Percentiles rank a stretch among this genome's conserved stretches.
Conservation (phyloP, 2,329 filamentous ascomycete genomes). For the Trichophaea hybrida region DNA sequence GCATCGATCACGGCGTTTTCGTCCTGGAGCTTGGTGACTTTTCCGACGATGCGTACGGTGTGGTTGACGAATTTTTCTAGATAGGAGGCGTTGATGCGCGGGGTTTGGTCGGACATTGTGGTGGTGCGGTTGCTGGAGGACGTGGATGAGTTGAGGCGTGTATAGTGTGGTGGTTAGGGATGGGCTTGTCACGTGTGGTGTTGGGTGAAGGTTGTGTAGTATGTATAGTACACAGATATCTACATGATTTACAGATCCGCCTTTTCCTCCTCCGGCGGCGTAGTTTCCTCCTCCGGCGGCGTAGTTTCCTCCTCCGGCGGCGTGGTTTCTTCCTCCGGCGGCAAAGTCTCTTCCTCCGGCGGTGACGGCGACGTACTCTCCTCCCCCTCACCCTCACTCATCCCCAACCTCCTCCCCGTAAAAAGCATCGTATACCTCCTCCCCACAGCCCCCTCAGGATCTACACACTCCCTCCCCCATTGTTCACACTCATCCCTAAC, state of each 20-base stretch:
- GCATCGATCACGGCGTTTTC: slow-evolving; percentile 69
- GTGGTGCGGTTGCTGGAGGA: background rate
- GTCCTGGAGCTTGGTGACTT: slow-evolving; percentile 67
- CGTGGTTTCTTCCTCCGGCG: background rate
- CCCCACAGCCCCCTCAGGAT: slow-evolving; percentile 36
- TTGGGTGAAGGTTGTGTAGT: background rate
- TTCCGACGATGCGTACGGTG: slow-evolving; percentile 74
- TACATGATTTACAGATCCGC: background rate
- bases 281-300: background rate
- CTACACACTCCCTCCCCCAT: slow-evolving; percentile 36
- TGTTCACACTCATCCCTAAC: slow-evolving; percentile 35
- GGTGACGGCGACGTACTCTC: too few species aligned
- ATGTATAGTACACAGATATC: background rate
- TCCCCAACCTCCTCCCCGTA: background rate
- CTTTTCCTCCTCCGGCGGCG: background rate
- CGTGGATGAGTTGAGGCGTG: background rate
- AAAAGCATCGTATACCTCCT: slow-evolving; percentile 30
- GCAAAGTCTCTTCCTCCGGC: background rate
- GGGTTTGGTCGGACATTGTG: slow-evolving; percentile 57
- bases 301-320: background rate
- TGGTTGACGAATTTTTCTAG: slow-evolving; percentile 60
- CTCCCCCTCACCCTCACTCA: background rate
- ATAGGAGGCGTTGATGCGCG: slow-evolving; percentile 68
- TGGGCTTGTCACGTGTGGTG: background rate
- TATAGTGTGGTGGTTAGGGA: background rate